Base-by-base conservation (phyloP, 768 basidiomycete genomes). In the Hypsizygus marmoreus region DNA sequence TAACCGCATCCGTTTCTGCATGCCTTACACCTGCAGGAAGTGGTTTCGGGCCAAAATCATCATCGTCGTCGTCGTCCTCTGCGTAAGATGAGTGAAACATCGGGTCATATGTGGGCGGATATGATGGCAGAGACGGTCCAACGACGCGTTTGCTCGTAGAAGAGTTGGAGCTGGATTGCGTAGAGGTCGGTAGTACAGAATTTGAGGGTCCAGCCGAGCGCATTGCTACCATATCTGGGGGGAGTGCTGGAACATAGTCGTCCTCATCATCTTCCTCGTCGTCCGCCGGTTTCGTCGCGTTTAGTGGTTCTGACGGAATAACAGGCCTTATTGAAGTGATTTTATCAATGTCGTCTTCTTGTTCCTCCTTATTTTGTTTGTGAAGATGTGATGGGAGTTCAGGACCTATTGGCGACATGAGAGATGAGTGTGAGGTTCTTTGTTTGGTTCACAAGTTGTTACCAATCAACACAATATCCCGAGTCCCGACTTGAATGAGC, bases 41-140 rank as follows among this genome's bases (percentile, higher is more conserved):
- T 0, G 91, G 93, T 62, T 75, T 78, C 0, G 95, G 95, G 1
- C 95, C 95, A 42, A 93, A 75, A 48, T 94, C 91, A 40, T 86
- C 85, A 49, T 91, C 88, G 40, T 76, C 76, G 43, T 85, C 84
- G 36, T 79, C 77, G 12, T 78, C 72, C 12, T 69, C 62, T 22
- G 69, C 54, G 38, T 62, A 49, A 13, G 54, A 49, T 40, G 53
- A 46, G 34, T 53, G 56, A 12, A 56, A 50, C 32, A 45, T 60
- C 7, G 60, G 58, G 45, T 68, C 60, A 47, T 66, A 69, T 41
- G 64, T 64, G 3, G 68, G 59, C 19, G 69, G 62, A 37, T 67
- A 65, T 9, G 63, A 55, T 4, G 81, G 82, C 19, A 81, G 57
- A 2, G 84, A 64, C 7, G 88, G 80, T 1, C 84, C 85, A 10